A percentile compares a stretch with the other conserved stretches of the same genome.
Evolutionary conservation across 257 asterid genomes (phyloP).

Genomic region (Ilex aquifolium): DNA sequence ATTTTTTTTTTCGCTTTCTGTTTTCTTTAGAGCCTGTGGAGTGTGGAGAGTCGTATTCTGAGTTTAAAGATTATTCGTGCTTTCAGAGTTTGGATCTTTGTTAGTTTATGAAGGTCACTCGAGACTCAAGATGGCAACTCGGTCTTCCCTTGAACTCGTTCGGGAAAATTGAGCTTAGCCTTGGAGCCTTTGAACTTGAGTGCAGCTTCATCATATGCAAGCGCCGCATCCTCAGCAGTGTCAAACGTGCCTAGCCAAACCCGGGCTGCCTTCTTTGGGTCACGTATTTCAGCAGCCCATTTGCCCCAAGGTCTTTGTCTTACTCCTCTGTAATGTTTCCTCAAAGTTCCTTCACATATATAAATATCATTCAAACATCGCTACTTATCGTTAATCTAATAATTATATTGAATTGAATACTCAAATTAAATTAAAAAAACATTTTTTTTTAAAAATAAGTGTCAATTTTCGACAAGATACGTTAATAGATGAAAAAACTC

Average conservation of each 20-base stretch:
- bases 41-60: too few species aligned
- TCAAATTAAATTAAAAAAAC: background rate
- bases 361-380: background rate
- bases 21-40: too few species aligned
- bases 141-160: constrained; percentile 47
- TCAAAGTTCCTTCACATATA: constrained; percentile 27
- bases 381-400: background rate
- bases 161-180: constrained; percentile 85
- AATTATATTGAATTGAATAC: too few species aligned
- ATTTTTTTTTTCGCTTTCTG: too few species aligned
- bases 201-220: constrained; percentile 90
- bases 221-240: constrained; percentile 84
- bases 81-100: too few species aligned
- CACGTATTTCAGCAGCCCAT: constrained; percentile 90
- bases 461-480: too few species aligned
- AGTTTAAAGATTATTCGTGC: too few species aligned
- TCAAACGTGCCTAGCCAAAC: constrained; percentile 87
- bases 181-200: constrained; percentile 77
- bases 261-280: constrained; percentile 76
- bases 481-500: too few species aligned
- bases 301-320: constrained; percentile 91
- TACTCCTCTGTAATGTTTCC: constrained; percentile 70
- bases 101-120: too few species aligned
- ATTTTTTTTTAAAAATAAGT: background rate
- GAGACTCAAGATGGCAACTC: constrained; percentile 4